These are phyloP conservation scores for Vachellia collinsii DNA, from an alignment of 306 rosid species.

Conservation along the genomic window DNA sequence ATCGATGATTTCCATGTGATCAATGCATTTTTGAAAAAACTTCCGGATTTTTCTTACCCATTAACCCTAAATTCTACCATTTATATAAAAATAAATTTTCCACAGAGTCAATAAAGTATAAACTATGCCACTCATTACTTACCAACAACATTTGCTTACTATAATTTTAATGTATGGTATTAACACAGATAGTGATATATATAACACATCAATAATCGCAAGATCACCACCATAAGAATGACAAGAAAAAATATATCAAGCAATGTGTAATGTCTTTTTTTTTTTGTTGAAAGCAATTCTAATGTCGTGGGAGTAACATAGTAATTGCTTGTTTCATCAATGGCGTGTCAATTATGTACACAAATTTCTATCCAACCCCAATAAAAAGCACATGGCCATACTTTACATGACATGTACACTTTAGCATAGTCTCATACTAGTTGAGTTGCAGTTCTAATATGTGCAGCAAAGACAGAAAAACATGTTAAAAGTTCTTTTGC, in stretches of 20 bases:
- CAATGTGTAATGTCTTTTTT: neutral
- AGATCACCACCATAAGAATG: neutral
- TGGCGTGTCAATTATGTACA: conserved; percentile 39
- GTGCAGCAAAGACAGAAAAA: neutral
- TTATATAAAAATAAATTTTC: too few species aligned
- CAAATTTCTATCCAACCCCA: conserved; percentile 11
- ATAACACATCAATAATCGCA: neutral
- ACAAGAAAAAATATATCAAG: neutral
- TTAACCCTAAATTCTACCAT: too few species aligned
- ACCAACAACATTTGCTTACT: neutral
- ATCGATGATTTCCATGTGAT: too few species aligned
- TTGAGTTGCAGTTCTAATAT: conserved; percentile 12
- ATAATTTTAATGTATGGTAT: neutral
- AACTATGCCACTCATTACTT: too few species aligned
- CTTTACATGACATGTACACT: conserved; percentile 47
- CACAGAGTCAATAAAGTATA: too few species aligned
- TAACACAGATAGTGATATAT: neutral
- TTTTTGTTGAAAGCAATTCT: neutral
- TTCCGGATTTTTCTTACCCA: too few species aligned
- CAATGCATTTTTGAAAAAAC: too few species aligned
- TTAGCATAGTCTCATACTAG: conserved; percentile 1
- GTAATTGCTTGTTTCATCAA: neutral
- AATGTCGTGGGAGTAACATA: neutral
- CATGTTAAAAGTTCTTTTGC: too few species aligned
- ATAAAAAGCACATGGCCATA: neutral